Evolutionary conservation across 2,329 filamentous ascomycete genomes (phyloP).

Genomic region (Aspergillus fumigatiaffinis): DNA sequence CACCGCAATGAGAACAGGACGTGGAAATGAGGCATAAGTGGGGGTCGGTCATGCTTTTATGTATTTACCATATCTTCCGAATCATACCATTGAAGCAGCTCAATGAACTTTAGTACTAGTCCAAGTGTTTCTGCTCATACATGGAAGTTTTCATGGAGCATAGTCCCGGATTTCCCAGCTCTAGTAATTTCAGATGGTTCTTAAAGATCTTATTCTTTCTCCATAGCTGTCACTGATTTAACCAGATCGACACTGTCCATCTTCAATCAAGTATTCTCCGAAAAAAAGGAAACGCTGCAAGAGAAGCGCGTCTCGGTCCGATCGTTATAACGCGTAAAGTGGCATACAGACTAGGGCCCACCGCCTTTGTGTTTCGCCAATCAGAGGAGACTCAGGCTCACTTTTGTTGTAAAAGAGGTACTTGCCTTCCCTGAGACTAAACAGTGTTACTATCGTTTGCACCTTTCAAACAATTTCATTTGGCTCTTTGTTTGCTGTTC

Average conservation of each 20-base stretch:
- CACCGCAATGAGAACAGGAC: conserved; percentile 6
- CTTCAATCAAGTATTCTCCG: neutral
- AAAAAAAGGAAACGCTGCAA: neutral
- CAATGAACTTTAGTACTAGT: conserved; percentile 7
- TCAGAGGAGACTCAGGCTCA: neutral
- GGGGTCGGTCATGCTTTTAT: conserved; percentile 11
- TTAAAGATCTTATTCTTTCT: neutral
- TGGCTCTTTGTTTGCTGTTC: neutral
- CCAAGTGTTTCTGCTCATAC: neutral
- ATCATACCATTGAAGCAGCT: conserved; percentile 3
- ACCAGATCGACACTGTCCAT: neutral
- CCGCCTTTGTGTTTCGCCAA: conserved; percentile 21
- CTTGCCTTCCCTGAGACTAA: neutral
- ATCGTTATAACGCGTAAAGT: conserved; percentile 20
- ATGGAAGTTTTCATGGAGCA: neutral
- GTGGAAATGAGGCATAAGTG: conserved; percentile 14
- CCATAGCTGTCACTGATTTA: neutral
- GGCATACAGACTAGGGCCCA: conserved; percentile 8
- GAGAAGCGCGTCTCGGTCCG: conserved; percentile 10
- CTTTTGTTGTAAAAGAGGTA: neutral
- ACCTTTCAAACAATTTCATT: neutral
- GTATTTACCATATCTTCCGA: conserved; percentile 23
- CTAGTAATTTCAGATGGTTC: neutral
- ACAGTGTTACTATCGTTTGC: neutral
- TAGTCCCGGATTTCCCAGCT: neutral